Base-by-base conservation (phyloP, 257 asterid genomes). In the Solanum okadae region DNA sequence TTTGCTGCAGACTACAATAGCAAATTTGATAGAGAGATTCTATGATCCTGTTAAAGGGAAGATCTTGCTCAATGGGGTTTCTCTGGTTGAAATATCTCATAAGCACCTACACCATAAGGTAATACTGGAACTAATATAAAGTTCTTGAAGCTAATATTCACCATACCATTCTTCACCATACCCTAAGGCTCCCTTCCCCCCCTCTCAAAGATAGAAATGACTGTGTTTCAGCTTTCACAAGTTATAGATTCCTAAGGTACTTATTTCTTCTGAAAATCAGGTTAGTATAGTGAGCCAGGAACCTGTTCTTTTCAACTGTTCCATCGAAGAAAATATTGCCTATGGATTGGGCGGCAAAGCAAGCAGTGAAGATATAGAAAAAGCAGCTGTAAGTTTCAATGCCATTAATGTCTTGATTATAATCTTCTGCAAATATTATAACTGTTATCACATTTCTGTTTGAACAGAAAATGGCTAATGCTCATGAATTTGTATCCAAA, bases 201-300 rank as follows among this genome's bases (percentile, higher is more conserved):
- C 8, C 31, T 13, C 33, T 25, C 8, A 14, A 44, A 88, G 86
- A 76, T 63, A 79, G 49, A 15, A 44, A 25, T 44, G 85, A 25
- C n/a, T 16, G 31, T 79, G 8, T 27, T 79, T 13, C 85, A 79
- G 65, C 65, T 29, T 81, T 44, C 33, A 79, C 85, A 44, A 79
- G 37, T 44, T 25, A 5, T 25, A 15, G 85, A 79, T 82, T 82
- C 42, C 44, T 49, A 29, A 82, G 5, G 40, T 49, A 49, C 38
- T 27, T 49, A 82, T 31, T 33, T 82, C 42, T 82, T 49, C 20
- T 8, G 27, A 49, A 83, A 49, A 84, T 63, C 92, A 94, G 98
- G 91, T 95, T 91, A 94, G 99, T 87, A 96, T 93, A 79, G 99
- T 95, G 92, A 95, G 99, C 92, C 99, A 96, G 86, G 98, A 96